Evolutionary conservation across 768 basidiomycete species (phyloP).

Genomic region (Rhodocollybia butyracea): DNA sequence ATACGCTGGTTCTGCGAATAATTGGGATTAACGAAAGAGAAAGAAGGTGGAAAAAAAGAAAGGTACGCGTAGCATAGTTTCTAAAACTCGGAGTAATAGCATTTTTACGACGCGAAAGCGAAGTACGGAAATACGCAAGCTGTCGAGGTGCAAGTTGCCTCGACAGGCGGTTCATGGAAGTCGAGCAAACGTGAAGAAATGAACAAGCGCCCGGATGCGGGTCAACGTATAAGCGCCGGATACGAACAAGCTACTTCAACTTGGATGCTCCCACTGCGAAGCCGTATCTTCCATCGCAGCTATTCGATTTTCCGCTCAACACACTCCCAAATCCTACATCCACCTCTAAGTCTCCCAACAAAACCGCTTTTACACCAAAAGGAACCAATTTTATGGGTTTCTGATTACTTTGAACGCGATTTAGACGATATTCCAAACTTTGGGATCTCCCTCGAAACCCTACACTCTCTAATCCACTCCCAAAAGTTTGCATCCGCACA

Average conservation of each 20-base stretch:
- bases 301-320: not conserved
- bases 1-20: too few relatives aligned
- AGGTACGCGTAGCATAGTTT: not conserved
- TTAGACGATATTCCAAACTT: not conserved
- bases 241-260: too few relatives aligned
- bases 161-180: slow-evolving; percentile 7
- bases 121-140: not conserved
- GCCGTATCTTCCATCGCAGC: not conserved
- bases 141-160: slow-evolving; percentile 8
- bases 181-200: not conserved
- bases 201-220: not conserved
- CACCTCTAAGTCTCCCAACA: not conserved
- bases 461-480: not conserved
- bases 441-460: not conserved
- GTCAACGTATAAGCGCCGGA: too few relatives aligned
- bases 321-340: not conserved
- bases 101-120: not conserved
- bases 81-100: not conserved
- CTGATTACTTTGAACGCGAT: not conserved
- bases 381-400: not conserved
- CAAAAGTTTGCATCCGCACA: not conserved
- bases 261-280: too few relatives aligned
- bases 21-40: too few relatives aligned
- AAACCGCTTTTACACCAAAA: not conserved
- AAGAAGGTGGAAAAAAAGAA: too few relatives aligned